Percentiles rank a stretch among this genome's conserved stretches.
Evolutionary conservation across 176 grass and related monocot species (phyloP).

Genomic region (Dendrocalamus sinicus): DNA sequence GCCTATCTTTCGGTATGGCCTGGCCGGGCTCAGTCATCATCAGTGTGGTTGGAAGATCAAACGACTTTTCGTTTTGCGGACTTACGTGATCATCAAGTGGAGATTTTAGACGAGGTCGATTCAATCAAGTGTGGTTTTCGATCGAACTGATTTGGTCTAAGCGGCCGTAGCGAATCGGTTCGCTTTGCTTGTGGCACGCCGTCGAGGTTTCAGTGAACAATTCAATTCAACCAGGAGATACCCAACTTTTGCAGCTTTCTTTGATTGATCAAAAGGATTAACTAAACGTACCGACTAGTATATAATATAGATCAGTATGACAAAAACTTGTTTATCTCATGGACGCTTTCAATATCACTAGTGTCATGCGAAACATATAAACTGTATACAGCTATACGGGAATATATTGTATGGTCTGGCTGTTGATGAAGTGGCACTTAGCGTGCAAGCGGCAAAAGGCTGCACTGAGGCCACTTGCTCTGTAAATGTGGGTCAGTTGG

Average conservation of each 20-base stretch:
- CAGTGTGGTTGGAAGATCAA: neutral
- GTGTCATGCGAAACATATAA: no score
- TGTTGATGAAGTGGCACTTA: no score
- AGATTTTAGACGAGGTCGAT: conserved; percentile 27
- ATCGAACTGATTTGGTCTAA: conserved; percentile 36
- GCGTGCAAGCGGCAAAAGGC: no score
- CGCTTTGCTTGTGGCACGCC: neutral
- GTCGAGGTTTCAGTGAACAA: neutral
- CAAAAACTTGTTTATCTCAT: no score
- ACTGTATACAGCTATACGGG: no score
- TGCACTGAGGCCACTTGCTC: no score
- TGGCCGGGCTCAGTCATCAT: conserved; percentile 14
- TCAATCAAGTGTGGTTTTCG: conserved; percentile 5
- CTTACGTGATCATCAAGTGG: neutral
- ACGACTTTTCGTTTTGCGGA: conserved; percentile 9
- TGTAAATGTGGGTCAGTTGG: no score
- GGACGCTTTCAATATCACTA: no score
- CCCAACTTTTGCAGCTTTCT: neutral
- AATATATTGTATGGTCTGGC: no score
- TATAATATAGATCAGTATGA: neutral
- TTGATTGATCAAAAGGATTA: neutral
- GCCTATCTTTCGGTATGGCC: neutral
- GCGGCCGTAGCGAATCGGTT: conserved; percentile 21
- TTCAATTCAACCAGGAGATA: neutral
- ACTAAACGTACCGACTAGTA: neutral